Evolutionary conservation across 2,329 filamentous ascomycete species (phyloP), one percentile per base, ranked within the genome.

Genomic region (Penicillium occitanis): DNA sequence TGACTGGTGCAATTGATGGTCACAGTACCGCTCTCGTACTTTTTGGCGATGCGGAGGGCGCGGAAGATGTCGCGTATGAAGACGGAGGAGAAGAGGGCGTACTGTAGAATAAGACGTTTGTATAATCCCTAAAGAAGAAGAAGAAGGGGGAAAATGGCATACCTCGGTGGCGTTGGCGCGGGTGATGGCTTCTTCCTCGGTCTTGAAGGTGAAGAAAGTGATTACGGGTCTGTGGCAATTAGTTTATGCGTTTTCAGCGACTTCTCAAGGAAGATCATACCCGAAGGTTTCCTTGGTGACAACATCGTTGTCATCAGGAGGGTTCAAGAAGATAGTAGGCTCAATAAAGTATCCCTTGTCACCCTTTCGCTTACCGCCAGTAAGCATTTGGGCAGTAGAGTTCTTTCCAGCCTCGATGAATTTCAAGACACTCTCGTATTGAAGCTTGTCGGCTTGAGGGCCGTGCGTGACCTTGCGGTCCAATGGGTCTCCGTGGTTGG

Each of bases 261-360:
- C 1, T 8, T 33, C 14, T 17, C 3, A 33, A 33, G 1, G 50
- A 7, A 11, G 6, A 87, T 25, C 89, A 5, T 90, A 90, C 35
- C 90, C 90, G 75, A 92, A 92, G 58, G 90, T 90, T 74, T 92
- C 90, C 72, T 91, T 87, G 68, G 84, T 83, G 81, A 89, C 87
- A 68, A 92, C 87, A 70, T 85, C 84, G 72, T 88, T 87, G 72
- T 84, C 76, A 30, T 87, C 82, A 53, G 81, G 85, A 70, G 92
- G 90, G 42, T 60, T 60, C 10, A 48, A 53, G 44, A 66, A 66
- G 35, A 66, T 59, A 2, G 77, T 93, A 50, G 91, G 91, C 84
- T 93, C 84, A 80, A 93, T 93, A 83, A 92, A 93, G 85, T 90
- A 93, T 69, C 90, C 90, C 85, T 91, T 89, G 73, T 84, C 80